Percentiles rank a stretch among this genome's conserved stretches.
Evolutionary conservation across 805 yeast genomes (phyloP).

Genomic region (Metschnikowia cerradonensis): DNA sequence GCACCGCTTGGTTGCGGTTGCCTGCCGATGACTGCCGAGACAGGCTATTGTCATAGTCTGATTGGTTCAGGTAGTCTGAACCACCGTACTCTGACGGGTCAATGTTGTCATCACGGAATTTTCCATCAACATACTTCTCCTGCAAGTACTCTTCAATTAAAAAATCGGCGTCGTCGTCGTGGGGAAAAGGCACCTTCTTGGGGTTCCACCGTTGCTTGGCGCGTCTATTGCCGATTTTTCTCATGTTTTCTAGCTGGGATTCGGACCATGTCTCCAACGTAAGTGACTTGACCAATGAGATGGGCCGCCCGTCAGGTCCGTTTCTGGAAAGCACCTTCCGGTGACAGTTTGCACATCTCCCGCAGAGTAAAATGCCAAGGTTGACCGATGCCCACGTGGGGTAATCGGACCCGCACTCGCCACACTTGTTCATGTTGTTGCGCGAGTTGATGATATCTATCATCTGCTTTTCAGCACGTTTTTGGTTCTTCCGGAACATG

Average conservation of each 20-base stretch:
- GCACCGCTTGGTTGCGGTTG: conserved; percentile 20
- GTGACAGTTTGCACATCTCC: conserved; percentile 80
- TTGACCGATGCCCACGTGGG: conserved; percentile 57
- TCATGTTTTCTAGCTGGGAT: conserved; percentile 46
- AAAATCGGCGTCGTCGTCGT: conserved; percentile 60
- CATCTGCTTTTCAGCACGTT: conserved; percentile 47
- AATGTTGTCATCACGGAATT: conserved; percentile 43
- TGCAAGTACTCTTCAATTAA: conserved; percentile 56
- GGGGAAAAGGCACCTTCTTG: conserved; percentile 63
- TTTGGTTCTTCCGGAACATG: conserved; percentile 39
- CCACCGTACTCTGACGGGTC: conserved; percentile 35
- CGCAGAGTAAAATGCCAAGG: conserved; percentile 73
- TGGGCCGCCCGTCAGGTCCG: conserved; percentile 43
- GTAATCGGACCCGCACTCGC: conserved; percentile 66
- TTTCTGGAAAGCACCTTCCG: conserved; percentile 41
- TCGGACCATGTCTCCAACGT: conserved; percentile 68
- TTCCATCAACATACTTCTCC: conserved; percentile 66
- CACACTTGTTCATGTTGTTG: conserved; percentile 67
- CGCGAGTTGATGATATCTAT: conserved; percentile 56
- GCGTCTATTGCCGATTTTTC: conserved; percentile 57
- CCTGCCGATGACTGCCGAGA: conserved; percentile 16
- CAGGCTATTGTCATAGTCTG: conserved; percentile 8
- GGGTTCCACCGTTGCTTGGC: conserved; percentile 67
- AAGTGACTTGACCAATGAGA: conserved; percentile 66
- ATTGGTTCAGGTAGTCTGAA: conserved; percentile 3